Evolutionary conservation across 768 basidiomycete species (phyloP), one percentile per base, ranked within the genome.

Genomic region (Termitomyces bulborhizus): DNA sequence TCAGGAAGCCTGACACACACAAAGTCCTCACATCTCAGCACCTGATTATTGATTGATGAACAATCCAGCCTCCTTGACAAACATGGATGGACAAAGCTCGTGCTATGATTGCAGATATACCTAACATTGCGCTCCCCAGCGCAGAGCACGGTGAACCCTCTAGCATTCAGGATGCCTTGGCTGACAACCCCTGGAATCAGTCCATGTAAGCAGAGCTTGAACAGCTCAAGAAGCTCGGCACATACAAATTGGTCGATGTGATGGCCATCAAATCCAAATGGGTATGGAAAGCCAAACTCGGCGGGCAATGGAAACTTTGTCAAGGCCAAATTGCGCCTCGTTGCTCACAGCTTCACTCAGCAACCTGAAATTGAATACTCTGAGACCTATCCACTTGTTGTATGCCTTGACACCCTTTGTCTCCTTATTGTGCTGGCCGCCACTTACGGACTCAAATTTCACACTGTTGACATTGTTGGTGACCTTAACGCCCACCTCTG

Each of bases 371-470:
- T 44, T 3, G 15, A 27, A 8, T 44, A 44, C 11, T 27, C 13
- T 2, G 56, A 61, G 61, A 46, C 69, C 65, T n/a, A 60, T 70
- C 27, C 74, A 75, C 68, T 68, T 0, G 68, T 72, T 29, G 63
- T 69, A 34, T 54, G 64, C 1, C 56, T 72, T n/a, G 65, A 70
- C 29, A 66, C 69, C 3, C 54, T 73, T 13, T 59, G 62, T 0
- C 50, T 65, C 0, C 3, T 71, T 0, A 62, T 80, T 3, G 69
- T 74, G 3, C 44, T 77, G 24, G 68, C 76, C 0, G 73, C 75
- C 0, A 6, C 51, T 0, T 44, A 69, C 7, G 57, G 68, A 27
- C 71, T 71, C 56, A 63, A 77, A 5, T 44, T 80, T 5, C 60
- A 27, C 6, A 44, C 43, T 27, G 43, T 44, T 3, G 6, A 27